These are phyloP conservation scores for Aspergillus neoniger DNA, from an alignment of 2,329 filamentous ascomycete genomes.

Conservation along the genomic window DNA sequence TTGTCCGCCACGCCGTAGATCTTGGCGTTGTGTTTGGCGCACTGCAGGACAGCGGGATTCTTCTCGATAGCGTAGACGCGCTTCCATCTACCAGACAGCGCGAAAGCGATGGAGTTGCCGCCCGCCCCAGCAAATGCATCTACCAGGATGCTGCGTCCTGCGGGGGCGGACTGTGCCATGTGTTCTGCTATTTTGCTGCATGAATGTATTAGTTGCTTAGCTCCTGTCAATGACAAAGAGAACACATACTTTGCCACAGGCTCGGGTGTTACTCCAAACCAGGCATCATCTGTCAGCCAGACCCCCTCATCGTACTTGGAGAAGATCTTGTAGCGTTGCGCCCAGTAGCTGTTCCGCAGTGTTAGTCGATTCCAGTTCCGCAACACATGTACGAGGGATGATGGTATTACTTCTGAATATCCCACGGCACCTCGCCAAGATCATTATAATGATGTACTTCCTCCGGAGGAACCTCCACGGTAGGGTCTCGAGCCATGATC, in stretches of 20 bases:
- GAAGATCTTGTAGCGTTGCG: slow-evolving; percentile 85
- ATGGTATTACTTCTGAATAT: slow-evolving; percentile 74
- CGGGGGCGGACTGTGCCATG: slow-evolving; percentile 58
- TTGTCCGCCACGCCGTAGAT: slow-evolving; percentile 76
- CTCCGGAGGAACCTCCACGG: slow-evolving; percentile 35
- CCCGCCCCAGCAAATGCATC: slow-evolving; percentile 91
- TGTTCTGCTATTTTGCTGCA: slow-evolving; percentile 73
- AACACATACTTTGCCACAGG: slow-evolving; percentile 73
- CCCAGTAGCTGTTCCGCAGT: slow-evolving; percentile 70
- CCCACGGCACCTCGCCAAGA: slow-evolving; percentile 71
- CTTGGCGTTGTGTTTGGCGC: slow-evolving; percentile 87
- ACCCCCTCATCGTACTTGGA: slow-evolving; percentile 83
- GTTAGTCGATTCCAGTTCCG: slow-evolving; percentile 18
- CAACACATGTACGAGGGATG: background rate
- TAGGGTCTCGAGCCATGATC: slow-evolving; percentile 30
- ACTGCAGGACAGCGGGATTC: slow-evolving; percentile 75
- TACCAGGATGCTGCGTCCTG: slow-evolving; percentile 67
- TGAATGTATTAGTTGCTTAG: background rate
- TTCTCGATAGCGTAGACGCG: slow-evolving; percentile 87
- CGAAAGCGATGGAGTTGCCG: slow-evolving; percentile 94
- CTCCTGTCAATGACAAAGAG: background rate
- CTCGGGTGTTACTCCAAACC: slow-evolving; percentile 97
- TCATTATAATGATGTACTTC: slow-evolving; percentile 69
- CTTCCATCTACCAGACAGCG: slow-evolving; percentile 74
- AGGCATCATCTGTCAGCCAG: slow-evolving; percentile 87